A percentile compares a stretch with the other conserved stretches of the same genome.
These are phyloP conservation scores for Aureobasidium melanogenum DNA, from an alignment of 2,329 filamentous ascomycete genomes.

Conservation along the genomic window DNA sequence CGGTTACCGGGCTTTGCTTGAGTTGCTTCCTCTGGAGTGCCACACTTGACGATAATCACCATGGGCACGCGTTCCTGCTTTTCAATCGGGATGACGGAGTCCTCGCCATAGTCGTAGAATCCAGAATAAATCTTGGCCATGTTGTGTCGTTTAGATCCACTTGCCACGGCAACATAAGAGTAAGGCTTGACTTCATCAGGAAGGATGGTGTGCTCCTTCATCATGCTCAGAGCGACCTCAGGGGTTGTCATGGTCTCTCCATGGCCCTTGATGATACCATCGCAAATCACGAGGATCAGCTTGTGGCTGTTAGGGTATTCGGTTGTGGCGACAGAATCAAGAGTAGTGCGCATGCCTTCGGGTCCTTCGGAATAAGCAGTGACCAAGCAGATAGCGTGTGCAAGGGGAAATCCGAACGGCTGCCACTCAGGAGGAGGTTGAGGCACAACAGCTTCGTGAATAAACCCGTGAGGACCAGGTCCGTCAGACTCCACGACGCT, in stretches of 20 bases:
- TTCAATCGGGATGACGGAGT: constrained; percentile 68
- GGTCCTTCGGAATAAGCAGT: constrained; percentile 96
- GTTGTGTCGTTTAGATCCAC: constrained; percentile 94
- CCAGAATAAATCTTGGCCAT: constrained; percentile 98
- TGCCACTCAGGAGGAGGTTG: constrained; percentile 96
- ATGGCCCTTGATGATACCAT: constrained; percentile 94
- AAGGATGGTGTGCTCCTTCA: constrained; percentile 77
- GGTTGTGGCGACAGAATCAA: constrained; percentile 93
- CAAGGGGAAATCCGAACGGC: constrained; percentile 89
- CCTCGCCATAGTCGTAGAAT: constrained; percentile 90
- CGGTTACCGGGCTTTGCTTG: constrained; percentile 90
- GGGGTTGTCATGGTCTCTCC: constrained; percentile 82
- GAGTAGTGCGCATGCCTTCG: constrained; percentile 81
- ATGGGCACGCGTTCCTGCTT: constrained; percentile 97
- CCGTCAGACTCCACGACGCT: constrained; percentile 50
- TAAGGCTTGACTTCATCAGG: constrained; percentile 79
- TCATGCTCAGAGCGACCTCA: constrained; percentile 84
- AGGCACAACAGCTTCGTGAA: constrained; percentile 90
- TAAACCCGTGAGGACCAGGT: constrained; percentile 82
- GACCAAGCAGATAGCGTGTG: constrained; percentile 87
- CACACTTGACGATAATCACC: constrained; percentile 93
- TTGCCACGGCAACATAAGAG: constrained; percentile 94
- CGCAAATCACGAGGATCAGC: constrained; percentile 89
- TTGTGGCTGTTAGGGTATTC: constrained; percentile 99
- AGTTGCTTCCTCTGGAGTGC: constrained; percentile 74